Evolutionary conservation across 805 yeast species (phyloP), one percentile per base, ranked within the genome.

Genomic region (Candida endomychidarum): DNA sequence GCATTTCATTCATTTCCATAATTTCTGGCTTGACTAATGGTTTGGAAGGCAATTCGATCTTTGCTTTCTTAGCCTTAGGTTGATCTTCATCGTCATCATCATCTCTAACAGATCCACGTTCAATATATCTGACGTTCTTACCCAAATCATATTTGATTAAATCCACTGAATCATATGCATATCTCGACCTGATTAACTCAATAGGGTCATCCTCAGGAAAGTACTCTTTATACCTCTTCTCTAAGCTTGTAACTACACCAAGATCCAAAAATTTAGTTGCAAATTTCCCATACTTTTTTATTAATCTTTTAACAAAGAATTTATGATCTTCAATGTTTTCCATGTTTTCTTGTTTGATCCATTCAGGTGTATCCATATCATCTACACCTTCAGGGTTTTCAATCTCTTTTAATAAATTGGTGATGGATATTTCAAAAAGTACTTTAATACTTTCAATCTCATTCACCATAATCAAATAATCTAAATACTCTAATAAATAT

Each of bases 361-460:
- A 52, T 38, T 68, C 65, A 5, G 56, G 58, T 3, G 52, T 31
- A 16, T 54, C 51, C 19, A 59, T 38, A 26, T 54, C 58, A 37
- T 61, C 65, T 5, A 48, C 29, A 9, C 60, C 49, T 34, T 42
- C 48, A 34, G 53, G 59, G n/a, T 58, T 63, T 1, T 63, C 58
- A 27, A 65, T 40, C 28, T 60, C 69, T 30, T 61, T 65, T 43
- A 80, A 62, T 31, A 67, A 49, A 43, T 75, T 79, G 8, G 82
- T 77, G 8, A 84, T 70, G 0, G 89, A 80, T 3, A 84, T 74
- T 59, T 93, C 98, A 57, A 91, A 83, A 25, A 88, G 70, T 7
- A 88, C 86, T 50, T 91, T 82, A 12, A 89, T 85, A 52, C 85
- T 78, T 73, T 53, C 84, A 64, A 63, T 90, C 51, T 82, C 85